Conservation (phyloP, 228 moss, liverwort and hornwort genomes). For the Sphagnum fallax region DNA sequence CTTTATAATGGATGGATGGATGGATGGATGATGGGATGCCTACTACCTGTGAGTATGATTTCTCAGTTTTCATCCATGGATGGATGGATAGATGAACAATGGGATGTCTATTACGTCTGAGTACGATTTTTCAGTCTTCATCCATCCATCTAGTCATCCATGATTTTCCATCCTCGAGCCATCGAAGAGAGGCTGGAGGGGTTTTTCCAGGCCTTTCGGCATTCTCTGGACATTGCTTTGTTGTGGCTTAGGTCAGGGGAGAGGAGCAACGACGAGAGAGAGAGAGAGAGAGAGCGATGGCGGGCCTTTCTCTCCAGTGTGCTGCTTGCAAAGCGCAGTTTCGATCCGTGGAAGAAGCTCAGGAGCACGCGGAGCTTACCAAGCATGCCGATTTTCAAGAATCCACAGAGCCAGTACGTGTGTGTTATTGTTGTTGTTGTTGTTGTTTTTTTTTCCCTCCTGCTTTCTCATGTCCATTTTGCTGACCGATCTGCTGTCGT, state of each 20-base stretch:
- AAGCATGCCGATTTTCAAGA: conserved; percentile 88
- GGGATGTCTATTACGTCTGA: too few relatives aligned
- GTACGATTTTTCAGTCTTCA: too few relatives aligned
- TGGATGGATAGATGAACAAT: too few relatives aligned
- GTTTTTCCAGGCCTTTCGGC: too few relatives aligned
- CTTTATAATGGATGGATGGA: too few relatives aligned
- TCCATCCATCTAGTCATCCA: too few relatives aligned
- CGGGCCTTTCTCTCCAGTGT: conserved; percentile 87
- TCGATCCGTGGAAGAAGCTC: conserved; percentile 81
- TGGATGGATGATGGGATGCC: too few relatives aligned
- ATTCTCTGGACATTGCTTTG: too few relatives aligned
- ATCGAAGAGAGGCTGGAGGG: too few relatives aligned
- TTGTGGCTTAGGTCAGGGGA: background rate
- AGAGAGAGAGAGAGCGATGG: conserved; percentile 47
- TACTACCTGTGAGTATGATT: too few relatives aligned
- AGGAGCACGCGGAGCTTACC: conserved; percentile 85
- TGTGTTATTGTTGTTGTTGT: background rate
- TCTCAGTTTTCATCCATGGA: too few relatives aligned
- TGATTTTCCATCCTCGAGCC: too few relatives aligned
- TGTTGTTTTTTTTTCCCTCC: background rate
- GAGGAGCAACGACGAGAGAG: background rate
- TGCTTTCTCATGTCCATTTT: background rate
- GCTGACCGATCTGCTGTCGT: background rate
- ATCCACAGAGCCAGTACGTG: conserved; percentile 80
- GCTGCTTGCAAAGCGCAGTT: conserved; percentile 87